phyloP scores from a whole-genome alignment of 345 rosid species.

The Nasturtium officinale region DNA sequence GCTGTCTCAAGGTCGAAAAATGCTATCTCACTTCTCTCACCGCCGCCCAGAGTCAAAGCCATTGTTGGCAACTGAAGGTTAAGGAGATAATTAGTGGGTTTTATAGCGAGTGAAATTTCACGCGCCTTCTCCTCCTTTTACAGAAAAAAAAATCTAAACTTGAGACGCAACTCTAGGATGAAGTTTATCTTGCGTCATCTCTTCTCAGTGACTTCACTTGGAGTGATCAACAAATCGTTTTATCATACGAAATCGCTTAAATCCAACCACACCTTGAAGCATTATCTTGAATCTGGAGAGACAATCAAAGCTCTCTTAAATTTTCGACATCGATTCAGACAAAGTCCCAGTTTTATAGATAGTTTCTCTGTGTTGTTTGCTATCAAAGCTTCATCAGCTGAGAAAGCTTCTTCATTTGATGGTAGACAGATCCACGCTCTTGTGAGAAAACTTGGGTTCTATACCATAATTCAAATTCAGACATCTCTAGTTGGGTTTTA shows the following conservation, averaged over 20 bases:
- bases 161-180: constrained; percentile 17
- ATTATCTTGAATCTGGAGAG: constrained; percentile 36
- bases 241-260: constrained; percentile 38
- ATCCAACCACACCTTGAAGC: constrained; percentile 41
- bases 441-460: constrained; percentile 42
- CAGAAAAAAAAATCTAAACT: neutral
- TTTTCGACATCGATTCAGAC: constrained; percentile 39
- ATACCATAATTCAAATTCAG: constrained; percentile 42
- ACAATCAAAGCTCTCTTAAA: constrained; percentile 34
- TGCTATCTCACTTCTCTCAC: constrained; percentile 60
- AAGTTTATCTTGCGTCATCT: constrained; percentile 25
- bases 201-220: constrained; percentile 2
- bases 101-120: constrained; percentile 4
- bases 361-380: constrained; percentile 49
- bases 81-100: neutral
- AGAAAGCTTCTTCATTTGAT: constrained; percentile 17
- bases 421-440: constrained; percentile 45
- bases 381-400: constrained; percentile 41
- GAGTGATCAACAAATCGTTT: constrained; percentile 6
- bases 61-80: constrained; percentile 5
- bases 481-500: constrained; percentile 21
- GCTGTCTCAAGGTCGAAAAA: constrained; percentile 90
- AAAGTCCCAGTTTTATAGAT: constrained; percentile 38
- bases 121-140: constrained; percentile 4
- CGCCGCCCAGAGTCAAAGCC: constrained; percentile 24